Percentiles rank a stretch among this genome's conserved stretches.
Evolutionary conservation across 257 asterid species (phyloP).

Genomic region (Fraxinus quadrangulata): DNA sequence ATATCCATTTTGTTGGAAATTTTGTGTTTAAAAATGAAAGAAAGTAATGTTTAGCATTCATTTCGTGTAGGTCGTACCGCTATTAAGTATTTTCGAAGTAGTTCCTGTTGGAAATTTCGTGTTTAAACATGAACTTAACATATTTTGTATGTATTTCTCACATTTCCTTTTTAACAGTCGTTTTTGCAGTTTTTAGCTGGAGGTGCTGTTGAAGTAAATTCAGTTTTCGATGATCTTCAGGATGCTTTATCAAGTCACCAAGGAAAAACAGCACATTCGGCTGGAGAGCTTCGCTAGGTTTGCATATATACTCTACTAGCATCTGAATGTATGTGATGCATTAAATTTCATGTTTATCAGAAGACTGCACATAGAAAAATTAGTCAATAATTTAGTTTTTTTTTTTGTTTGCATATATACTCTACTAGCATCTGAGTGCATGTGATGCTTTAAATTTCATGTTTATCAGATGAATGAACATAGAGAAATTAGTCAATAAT

Average conservation of each 20-base stretch:
- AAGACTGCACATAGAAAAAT: no score
- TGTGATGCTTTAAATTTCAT: no score
- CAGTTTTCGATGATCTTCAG: constrained; percentile 65
- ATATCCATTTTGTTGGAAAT: no score
- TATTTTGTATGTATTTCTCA: constrained; percentile 10
- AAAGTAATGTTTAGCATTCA: no score
- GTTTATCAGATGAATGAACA: no score
- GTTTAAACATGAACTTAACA: neutral
- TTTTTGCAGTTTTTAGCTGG: constrained; percentile 56
- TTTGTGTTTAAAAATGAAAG: no score
- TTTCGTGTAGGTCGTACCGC: no score
- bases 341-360: no score
- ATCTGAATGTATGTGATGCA: no score
- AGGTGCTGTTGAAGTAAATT: constrained; percentile 55
- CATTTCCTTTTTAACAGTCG: constrained; percentile 12
- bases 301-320: constrained; percentile 14
- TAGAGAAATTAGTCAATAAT: no score
- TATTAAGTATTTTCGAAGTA: no score
- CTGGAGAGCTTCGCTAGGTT: constrained; percentile 86
- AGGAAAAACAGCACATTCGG: constrained; percentile 67
- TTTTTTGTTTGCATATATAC: neutral
- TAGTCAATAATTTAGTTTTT: neutral
- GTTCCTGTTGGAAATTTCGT: no score
- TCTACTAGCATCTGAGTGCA: neutral
- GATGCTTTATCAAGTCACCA: constrained; percentile 55